These are phyloP conservation scores for Fusarium solani-melongenae DNA, from an alignment of 2,329 filamentous ascomycete species.

Conservation along the genomic window DNA sequence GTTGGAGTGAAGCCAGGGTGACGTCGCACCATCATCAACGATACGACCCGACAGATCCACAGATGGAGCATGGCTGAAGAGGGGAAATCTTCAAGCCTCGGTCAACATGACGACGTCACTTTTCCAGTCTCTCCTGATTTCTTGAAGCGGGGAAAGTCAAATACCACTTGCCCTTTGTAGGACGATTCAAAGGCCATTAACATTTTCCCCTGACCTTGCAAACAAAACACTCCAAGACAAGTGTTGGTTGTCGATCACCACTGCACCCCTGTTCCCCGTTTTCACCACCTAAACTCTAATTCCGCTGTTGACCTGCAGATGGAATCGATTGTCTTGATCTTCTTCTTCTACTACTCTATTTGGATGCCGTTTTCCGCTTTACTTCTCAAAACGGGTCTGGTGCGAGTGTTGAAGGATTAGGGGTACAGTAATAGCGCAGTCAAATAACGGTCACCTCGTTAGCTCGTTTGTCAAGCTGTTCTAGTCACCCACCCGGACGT, in stretches of 20 bases:
- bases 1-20: neutral
- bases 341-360: neutral
- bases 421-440: neutral
- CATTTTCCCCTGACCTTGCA: neutral
- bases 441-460: neutral
- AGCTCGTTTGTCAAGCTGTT: neutral
- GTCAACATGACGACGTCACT: neutral
- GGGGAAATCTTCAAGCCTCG: neutral
- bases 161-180: neutral
- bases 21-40: neutral
- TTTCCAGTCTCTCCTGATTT: neutral
- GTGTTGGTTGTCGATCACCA: neutral
- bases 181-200: neutral
- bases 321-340: neutral
- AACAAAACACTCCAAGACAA: neutral
- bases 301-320: neutral
- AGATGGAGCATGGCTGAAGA: neutral
- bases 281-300: neutral
- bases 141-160: neutral
- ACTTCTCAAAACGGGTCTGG: neutral
- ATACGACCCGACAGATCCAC: neutral
- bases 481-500: neutral
- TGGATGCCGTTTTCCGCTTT: neutral
- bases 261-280: neutral
- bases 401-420: neutral